These are phyloP conservation scores for Pseudogymnoascus pannorum DNA, from an alignment of 2,329 filamentous ascomycete genomes.

Conservation along the genomic window DNA sequence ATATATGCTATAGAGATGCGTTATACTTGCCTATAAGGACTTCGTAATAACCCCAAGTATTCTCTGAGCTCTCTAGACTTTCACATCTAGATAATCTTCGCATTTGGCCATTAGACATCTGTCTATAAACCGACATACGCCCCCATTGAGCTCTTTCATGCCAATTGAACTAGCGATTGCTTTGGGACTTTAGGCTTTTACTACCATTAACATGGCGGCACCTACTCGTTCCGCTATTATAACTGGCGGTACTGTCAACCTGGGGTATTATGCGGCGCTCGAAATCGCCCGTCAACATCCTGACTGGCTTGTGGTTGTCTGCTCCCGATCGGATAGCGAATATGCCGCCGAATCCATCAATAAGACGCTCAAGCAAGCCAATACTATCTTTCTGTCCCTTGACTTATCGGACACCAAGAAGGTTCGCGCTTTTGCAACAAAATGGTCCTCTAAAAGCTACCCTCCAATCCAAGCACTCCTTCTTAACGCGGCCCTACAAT, in stretches of 20 bases:
- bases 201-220: neutral
- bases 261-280: conserved; percentile 38
- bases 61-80: neutral
- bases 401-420: conserved; percentile 35
- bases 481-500: conserved; percentile 43
- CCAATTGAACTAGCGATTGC: neutral
- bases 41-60: neutral
- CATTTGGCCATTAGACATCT: neutral
- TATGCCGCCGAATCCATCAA: conserved; percentile 37
- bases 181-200: neutral
- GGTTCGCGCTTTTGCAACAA: conserved; percentile 34
- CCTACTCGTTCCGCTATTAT: conserved; percentile 29
- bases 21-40: neutral
- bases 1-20: neutral
- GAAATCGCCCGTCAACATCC: conserved; percentile 36
- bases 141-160: neutral
- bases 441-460: conserved; percentile 29
- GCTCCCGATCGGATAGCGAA: conserved; percentile 36
- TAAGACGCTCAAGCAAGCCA: conserved; percentile 32
- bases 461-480: conserved; percentile 38
- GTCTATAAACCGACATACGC: neutral
- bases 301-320: conserved; percentile 35
- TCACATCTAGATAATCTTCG: neutral
- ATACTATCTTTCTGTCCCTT: conserved; percentile 36
- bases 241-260: conserved; percentile 38